These are phyloP conservation scores for Verticillium nonalfalfae DNA, from an alignment of 2,329 filamentous ascomycete species.

Conservation along the genomic window DNA sequence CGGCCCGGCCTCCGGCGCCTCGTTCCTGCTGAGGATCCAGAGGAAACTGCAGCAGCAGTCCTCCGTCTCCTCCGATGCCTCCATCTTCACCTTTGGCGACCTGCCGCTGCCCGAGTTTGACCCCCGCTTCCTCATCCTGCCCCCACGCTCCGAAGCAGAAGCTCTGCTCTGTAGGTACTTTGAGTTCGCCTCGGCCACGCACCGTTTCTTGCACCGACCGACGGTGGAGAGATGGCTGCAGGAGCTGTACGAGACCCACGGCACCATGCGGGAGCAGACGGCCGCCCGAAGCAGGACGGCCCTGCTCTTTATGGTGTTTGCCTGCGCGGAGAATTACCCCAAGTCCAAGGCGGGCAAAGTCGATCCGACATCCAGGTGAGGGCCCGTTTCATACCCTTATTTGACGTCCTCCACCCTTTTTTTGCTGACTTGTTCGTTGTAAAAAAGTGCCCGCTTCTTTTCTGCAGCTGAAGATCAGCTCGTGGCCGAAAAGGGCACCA, in stretches of 20 bases:
- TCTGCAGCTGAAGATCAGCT: slow-evolving; percentile 28
- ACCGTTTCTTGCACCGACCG: slow-evolving; percentile 46
- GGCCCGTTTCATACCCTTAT: too few species aligned
- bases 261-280: slow-evolving; percentile 16
- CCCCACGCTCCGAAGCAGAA: slow-evolving; percentile 25
- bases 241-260: slow-evolving; percentile 28
- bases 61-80: slow-evolving; percentile 29
- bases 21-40: slow-evolving; percentile 18
- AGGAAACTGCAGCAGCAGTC: slow-evolving; percentile 35
- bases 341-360: slow-evolving; percentile 12
- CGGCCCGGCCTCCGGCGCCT: slow-evolving; percentile 21
- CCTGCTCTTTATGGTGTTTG: slow-evolving; percentile 44
- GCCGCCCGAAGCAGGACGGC: slow-evolving; percentile 26
- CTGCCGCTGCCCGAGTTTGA: slow-evolving; percentile 34
- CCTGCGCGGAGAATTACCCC: slow-evolving; percentile 38
- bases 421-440: not conserved
- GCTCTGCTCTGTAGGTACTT: slow-evolving; percentile 43
- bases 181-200: slow-evolving; percentile 49
- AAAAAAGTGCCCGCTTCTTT: slow-evolving; percentile 21
- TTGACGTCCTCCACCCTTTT: too few species aligned
- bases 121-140: slow-evolving; percentile 29
- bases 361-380: slow-evolving; percentile 9
- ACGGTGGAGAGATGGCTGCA: slow-evolving; percentile 39
- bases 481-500: slow-evolving; percentile 27
- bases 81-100: slow-evolving; percentile 43